A percentile compares a stretch with the other conserved stretches of the same genome.
phyloP scores from a whole-genome alignment of 1,284 basidiomycete genomes.

The Kalmanozyma brasiliensis region DNA sequence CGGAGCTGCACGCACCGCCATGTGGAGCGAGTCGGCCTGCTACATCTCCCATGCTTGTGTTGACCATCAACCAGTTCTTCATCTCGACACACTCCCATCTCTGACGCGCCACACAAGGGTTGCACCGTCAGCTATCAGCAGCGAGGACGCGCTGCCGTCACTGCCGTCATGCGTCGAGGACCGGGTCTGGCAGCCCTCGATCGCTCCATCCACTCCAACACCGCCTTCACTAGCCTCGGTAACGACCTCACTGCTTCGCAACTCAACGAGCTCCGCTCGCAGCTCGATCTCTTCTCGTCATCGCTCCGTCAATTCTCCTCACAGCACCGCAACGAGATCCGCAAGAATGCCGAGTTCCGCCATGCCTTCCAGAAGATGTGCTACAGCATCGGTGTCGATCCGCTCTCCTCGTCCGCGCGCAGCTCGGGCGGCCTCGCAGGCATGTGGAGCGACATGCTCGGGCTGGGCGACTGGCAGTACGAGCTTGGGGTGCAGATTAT shows the following conservation, averaged over 20 bases:
- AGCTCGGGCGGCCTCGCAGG: slow-evolving; percentile 74
- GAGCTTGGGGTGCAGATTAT: slow-evolving; percentile 97
- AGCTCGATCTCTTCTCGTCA: slow-evolving; percentile 83
- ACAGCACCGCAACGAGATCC: slow-evolving; percentile 84
- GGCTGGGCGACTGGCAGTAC: slow-evolving; percentile 90
- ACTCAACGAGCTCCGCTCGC: slow-evolving; percentile 80
- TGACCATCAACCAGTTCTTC: not conserved
- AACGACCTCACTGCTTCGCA: slow-evolving; percentile 80
- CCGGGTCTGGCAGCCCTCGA: slow-evolving; percentile 71
- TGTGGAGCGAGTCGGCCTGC: not conserved
- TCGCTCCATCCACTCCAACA: slow-evolving; percentile 68
- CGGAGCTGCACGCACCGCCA: slow-evolving; percentile 1
- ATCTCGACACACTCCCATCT: too few species aligned
- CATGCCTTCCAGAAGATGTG: slow-evolving; percentile 97
- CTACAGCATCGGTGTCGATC: slow-evolving; percentile 91
- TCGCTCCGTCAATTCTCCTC: slow-evolving; percentile 83
- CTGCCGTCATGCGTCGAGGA: slow-evolving; percentile 72
- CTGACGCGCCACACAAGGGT: too few species aligned
- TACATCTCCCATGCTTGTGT: not conserved
- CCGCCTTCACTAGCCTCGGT: slow-evolving; percentile 81
- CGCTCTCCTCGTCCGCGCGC: slow-evolving; percentile 72
- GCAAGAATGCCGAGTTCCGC: slow-evolving; percentile 84
- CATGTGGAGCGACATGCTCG: slow-evolving; percentile 85
- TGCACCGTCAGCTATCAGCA: too few species aligned
- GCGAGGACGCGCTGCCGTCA: too few species aligned